Percentiles rank a stretch among this genome's conserved stretches.
Evolutionary conservation across 2,329 filamentous ascomycete species (phyloP).

Genomic region (Colletotrichum musicola): DNA sequence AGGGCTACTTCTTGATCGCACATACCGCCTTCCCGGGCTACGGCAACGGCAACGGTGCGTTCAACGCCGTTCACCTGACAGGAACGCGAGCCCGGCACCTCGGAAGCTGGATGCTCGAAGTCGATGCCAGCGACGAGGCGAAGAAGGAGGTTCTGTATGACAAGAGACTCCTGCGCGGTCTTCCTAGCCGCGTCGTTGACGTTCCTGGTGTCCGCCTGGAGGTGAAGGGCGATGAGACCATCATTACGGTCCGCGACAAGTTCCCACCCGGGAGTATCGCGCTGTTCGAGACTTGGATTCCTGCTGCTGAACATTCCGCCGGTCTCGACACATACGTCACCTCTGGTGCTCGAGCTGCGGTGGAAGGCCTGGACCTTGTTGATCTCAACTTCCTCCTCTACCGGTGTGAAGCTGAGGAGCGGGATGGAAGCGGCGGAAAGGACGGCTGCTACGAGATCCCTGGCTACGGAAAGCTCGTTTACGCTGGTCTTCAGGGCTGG

Average conservation of each 20-base stretch:
- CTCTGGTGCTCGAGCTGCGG: slow-evolving; percentile 82
- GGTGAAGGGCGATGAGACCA: slow-evolving; percentile 77
- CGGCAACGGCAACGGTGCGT: slow-evolving; percentile 83
- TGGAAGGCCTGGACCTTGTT: slow-evolving; percentile 78
- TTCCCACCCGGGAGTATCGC: slow-evolving; percentile 96
- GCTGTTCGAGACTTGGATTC: slow-evolving; percentile 96
- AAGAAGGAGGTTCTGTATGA: slow-evolving; percentile 76
- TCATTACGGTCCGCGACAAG: slow-evolving; percentile 82
- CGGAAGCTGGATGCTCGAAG: slow-evolving; percentile 92
- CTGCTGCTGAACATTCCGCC: slow-evolving; percentile 83
- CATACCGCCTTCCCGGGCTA: slow-evolving; percentile 96
- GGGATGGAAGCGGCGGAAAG: slow-evolving; percentile 80
- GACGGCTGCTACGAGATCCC: slow-evolving; percentile 94
- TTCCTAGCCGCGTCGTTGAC: slow-evolving; percentile 85
- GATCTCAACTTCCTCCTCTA: slow-evolving; percentile 95
- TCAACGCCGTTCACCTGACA: slow-evolving; percentile 82
- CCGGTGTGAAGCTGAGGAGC: slow-evolving; percentile 89
- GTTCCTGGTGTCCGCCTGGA: slow-evolving; percentile 81
- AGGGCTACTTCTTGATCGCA: slow-evolving; percentile 94
- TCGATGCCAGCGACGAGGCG: slow-evolving; percentile 80
- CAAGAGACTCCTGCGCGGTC: slow-evolving; percentile 78
- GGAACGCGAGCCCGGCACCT: slow-evolving; percentile 89
- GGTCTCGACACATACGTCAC: slow-evolving; percentile 90
- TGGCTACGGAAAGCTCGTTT: slow-evolving; percentile 85
- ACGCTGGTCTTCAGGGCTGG: slow-evolving; percentile 98